phyloP scores from a whole-genome alignment of 495 filamentous ascomycete species.

The Penicillium salamii region DNA sequence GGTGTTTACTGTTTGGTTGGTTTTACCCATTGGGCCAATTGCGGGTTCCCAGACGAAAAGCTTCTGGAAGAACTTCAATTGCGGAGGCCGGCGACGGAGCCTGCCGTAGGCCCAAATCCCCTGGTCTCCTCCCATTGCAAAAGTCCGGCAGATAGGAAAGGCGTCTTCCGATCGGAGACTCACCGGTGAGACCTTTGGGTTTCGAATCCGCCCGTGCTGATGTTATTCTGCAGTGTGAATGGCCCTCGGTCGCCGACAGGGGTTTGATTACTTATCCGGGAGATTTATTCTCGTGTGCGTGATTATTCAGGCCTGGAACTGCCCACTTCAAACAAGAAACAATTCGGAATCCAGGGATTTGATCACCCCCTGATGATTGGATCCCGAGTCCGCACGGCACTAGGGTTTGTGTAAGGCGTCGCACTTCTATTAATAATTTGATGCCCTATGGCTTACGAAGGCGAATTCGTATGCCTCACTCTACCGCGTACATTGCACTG shows the following conservation, averaged over 20 bases:
- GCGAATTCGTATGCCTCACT: too few relatives aligned
- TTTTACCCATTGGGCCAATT: background rate
- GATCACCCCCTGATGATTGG: background rate
- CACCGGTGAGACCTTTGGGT: slow-evolving; percentile 4
- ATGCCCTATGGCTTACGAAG: too few relatives aligned
- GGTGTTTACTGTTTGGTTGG: slow-evolving; percentile 4
- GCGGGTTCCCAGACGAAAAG: slow-evolving; percentile 7
- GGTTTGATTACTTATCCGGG: background rate
- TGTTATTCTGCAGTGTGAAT: slow-evolving; percentile 18
- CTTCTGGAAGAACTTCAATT: background rate
- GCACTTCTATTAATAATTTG: slow-evolving; percentile 6
- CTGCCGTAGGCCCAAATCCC: slow-evolving; percentile 16
- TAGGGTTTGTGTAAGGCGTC: slow-evolving; percentile 1
- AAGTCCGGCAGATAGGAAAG: slow-evolving; percentile 2
- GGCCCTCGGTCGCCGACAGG: slow-evolving; percentile 20
- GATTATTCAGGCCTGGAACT: slow-evolving; percentile 11
- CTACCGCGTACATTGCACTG: slow-evolving; percentile 2
- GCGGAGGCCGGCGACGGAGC: slow-evolving; percentile 20
- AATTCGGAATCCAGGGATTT: slow-evolving; percentile 9
- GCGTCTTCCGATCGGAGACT: slow-evolving; percentile 3
- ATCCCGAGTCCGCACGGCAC: background rate
- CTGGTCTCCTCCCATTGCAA: too few relatives aligned
- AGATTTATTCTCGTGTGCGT: slow-evolving; percentile 6
- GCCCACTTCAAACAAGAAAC: background rate
- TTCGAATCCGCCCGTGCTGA: slow-evolving; percentile 19